Base-by-base conservation (phyloP, 768 basidiomycete genomes). In the Sarcodon aspratus region DNA sequence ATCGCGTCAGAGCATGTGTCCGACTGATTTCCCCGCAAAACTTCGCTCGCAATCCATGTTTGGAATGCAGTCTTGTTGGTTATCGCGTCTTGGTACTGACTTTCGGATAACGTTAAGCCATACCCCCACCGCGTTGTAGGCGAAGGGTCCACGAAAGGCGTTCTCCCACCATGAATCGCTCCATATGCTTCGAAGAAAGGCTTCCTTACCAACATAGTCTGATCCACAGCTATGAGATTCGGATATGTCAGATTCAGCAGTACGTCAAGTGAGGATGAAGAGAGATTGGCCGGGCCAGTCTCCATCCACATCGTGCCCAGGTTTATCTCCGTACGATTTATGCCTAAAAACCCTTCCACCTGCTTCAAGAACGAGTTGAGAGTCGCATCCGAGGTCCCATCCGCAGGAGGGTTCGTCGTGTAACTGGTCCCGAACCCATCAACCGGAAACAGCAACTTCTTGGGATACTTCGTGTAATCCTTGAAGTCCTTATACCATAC, bases 401-500 rank as follows among this genome's bases (percentile, higher is more conserved):
- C 44, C 5, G 47, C 40, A 3, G 60, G 60, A 9, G 61, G 59
- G 44, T 52, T 40, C 6, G 44, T 48, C 17, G 59, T 50, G 50
- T 54, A 60, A 52, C 61, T 62, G 47, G 44, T 40, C 5, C 59
- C 57, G n/a, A 50, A 62, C 31, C 34, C 44, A 48, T 61, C 60
- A 17, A 53, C 43, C 1, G 62, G 58, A 51, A 63, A 57, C 34
- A 62, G 45, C 17, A 63, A 52, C 35, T 50, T 60, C 38, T 57
- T 61, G 8, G 62, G 62, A 50, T 58, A 62, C 12, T 49, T 34
- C 6, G 57, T 45, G 52, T 50, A 61, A 59, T 61, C 42, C n/a
- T 55, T 58, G 49, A 60, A 57, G 52, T 57, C 57, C 45, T 58
- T 48, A 40, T 63, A 63, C 62, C 62, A 63, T 55, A 56, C 60